These are phyloP conservation scores for Gremmenia infestans DNA, from an alignment of 2,329 filamentous ascomycete genomes.

Conservation along the genomic window DNA sequence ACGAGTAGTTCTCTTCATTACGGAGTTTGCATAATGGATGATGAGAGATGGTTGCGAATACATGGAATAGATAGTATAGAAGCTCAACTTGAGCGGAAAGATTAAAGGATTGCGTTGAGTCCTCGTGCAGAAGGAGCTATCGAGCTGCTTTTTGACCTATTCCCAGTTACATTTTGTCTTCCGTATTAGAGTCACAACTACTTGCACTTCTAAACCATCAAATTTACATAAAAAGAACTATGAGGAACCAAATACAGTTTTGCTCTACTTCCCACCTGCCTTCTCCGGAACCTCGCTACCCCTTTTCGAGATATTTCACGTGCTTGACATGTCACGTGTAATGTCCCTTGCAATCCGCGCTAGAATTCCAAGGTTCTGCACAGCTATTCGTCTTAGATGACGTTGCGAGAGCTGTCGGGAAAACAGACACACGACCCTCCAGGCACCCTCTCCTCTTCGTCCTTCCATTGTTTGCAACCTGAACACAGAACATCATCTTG, in stretches of 20 bases:
- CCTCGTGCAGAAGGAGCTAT: too few relatives aligned
- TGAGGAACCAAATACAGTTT: not conserved
- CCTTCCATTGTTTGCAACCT: not conserved
- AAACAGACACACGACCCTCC: not conserved
- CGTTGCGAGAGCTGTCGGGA: conserved; percentile 9
- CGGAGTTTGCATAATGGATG: too few relatives aligned
- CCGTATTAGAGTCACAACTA: too few relatives aligned
- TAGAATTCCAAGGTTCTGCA: not conserved
- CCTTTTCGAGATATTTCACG: not conserved
- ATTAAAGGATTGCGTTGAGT: too few relatives aligned
- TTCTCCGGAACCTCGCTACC: not conserved
- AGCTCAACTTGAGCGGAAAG: too few relatives aligned
- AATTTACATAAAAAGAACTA: too few relatives aligned
- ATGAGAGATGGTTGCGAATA: too few relatives aligned
- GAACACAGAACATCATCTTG: not conserved
- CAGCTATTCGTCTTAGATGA: conserved; percentile 4
- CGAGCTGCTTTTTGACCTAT: too few relatives aligned
- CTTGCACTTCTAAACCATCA: too few relatives aligned
- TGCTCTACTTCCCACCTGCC: not conserved
- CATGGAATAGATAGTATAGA: too few relatives aligned
- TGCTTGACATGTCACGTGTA: not conserved
- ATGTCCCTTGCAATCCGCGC: not conserved
- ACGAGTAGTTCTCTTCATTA: too few relatives aligned
- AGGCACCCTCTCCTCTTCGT: not conserved
- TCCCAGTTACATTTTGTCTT: too few relatives aligned